phyloP scores from a whole-genome alignment of 1,284 basidiomycete species.

The Ceratobasidium papillatum region DNA sequence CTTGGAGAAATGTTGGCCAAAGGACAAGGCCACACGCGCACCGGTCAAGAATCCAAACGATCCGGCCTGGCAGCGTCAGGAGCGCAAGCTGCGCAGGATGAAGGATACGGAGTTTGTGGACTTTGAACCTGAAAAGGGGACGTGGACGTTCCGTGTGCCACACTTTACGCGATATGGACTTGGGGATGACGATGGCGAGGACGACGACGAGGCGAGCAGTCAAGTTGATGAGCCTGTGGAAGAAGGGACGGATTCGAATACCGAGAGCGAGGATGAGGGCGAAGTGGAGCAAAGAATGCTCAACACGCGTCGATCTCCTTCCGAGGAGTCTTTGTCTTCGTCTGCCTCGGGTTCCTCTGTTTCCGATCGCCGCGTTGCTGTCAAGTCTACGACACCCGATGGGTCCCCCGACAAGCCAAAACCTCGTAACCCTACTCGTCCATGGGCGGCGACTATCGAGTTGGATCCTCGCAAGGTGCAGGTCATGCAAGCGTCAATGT shows the following conservation, averaged over 20 bases:
- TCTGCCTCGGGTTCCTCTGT: conserved; percentile 13
- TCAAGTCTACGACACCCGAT: conserved; percentile 42
- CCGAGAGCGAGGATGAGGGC: conserved; percentile 44
- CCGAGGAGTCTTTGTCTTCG: conserved; percentile 26
- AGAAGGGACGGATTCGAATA: conserved; percentile 26
- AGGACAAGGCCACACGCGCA: conserved; percentile 91
- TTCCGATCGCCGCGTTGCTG: conserved; percentile 17
- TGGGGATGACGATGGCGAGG: conserved; percentile 49
- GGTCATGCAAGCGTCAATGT: conserved; percentile 91
- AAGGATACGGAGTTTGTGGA: conserved; percentile 85
- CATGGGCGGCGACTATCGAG: conserved; percentile 75
- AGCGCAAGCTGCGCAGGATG: conserved; percentile 86
- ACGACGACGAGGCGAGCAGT: conserved; percentile 42
- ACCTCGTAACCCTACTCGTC: conserved; percentile 46
- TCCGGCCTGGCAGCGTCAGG: conserved; percentile 76
- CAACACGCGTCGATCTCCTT: conserved; percentile 41
- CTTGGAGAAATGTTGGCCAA: conserved; percentile 85
- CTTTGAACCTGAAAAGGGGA: conserved; percentile 82
- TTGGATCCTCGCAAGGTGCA: conserved; percentile 84
- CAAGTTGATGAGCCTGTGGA: conserved; percentile 48
- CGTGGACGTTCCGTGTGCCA: conserved; percentile 94
- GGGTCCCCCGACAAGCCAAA: conserved; percentile 40
- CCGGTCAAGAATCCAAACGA: conserved; percentile 86
- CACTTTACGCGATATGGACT: conserved; percentile 72
- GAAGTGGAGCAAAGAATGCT: conserved; percentile 39